A percentile compares a stretch with the other conserved stretches of the same genome.
Evolutionary conservation across 1,139 yeast genomes (phyloP).

Genomic region (Blastobotrys malaysiensis): DNA sequence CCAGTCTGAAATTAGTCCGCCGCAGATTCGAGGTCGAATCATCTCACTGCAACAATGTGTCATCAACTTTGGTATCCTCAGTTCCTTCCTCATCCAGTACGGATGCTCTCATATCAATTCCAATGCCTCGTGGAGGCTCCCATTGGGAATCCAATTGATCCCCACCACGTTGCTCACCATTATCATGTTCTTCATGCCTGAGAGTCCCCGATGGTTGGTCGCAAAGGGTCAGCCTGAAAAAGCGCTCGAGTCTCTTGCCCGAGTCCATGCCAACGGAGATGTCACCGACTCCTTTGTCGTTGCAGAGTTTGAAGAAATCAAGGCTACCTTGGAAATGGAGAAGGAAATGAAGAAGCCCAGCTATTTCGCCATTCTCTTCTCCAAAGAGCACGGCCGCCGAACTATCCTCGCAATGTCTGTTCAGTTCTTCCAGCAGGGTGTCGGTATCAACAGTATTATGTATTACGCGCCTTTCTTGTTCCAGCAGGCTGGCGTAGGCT

Average conservation of each 20-base stretch:
- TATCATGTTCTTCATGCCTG: constrained; percentile 68
- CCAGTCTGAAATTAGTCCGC: constrained; percentile 57
- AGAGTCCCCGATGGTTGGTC: constrained; percentile 69
- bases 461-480: constrained; percentile 75
- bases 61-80: constrained; percentile 47
- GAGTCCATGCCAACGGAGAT: constrained; percentile 39
- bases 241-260: constrained; percentile 57
- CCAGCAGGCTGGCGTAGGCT: constrained; percentile 61
- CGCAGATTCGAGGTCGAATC: constrained; percentile 44
- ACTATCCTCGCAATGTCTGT: constrained; percentile 16
- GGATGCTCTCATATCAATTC: constrained; percentile 54
- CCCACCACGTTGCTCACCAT: constrained; percentile 37
- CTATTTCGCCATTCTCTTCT: constrained; percentile 56
- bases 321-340: constrained; percentile 61
- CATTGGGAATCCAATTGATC: constrained; percentile 43
- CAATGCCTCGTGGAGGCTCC: constrained; percentile 26
- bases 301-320: constrained; percentile 54
- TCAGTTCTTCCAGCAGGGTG: constrained; percentile 51
- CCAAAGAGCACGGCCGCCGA: constrained; percentile 37
- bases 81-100: constrained; percentile 74
- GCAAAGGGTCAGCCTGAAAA: constrained; percentile 48
- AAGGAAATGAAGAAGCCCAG: constrained; percentile 47
- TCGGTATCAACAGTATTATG: constrained; percentile 75
- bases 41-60: constrained; percentile 29
- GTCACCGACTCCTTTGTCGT: constrained; percentile 51